phyloP scores from a whole-genome alignment of 2,329 filamentous ascomycete genomes.

The Botryosphaeria dothidea region DNA sequence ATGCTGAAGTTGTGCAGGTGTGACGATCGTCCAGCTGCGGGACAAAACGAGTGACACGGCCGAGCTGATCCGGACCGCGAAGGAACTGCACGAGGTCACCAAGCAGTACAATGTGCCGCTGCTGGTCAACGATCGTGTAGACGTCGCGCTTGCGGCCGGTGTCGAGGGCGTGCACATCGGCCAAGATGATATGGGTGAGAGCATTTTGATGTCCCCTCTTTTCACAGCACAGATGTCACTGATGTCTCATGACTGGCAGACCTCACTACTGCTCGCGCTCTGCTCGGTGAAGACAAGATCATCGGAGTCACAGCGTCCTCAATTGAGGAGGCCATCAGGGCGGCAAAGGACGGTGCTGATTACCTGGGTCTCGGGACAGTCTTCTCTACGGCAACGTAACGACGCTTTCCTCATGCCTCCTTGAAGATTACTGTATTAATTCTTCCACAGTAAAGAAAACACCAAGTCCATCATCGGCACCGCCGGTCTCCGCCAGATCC shows the following conservation, averaged over 20 bases:
- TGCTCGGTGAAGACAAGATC: constrained; percentile 76
- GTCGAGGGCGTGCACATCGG: constrained; percentile 94
- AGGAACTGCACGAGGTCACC: constrained; percentile 71
- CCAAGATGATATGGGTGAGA: constrained; percentile 82
- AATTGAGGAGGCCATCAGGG: constrained; percentile 69
- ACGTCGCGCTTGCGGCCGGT: constrained; percentile 80
- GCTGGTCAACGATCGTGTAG: constrained; percentile 89
- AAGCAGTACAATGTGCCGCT: constrained; percentile 70
- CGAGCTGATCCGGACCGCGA: constrained; percentile 68
- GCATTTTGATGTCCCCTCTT: background rate
- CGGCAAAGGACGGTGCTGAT: constrained; percentile 75
- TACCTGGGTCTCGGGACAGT: constrained; percentile 92
- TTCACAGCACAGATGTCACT: background rate
- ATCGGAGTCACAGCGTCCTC: constrained; percentile 87
- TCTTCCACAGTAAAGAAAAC: constrained; percentile 71
- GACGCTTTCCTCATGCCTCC: background rate
- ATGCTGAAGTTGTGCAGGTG: constrained; percentile 48
- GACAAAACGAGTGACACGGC: constrained; percentile 82
- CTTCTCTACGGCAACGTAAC: constrained; percentile 76
- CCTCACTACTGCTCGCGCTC: constrained; percentile 63
- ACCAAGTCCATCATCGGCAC: constrained; percentile 80
- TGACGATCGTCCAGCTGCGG: constrained; percentile 84
- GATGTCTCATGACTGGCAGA: constrained; percentile 42
- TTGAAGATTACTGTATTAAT: background rate
- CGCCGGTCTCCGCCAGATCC: constrained; percentile 67